phyloP scores from a whole-genome alignment of 371 early-diverging fungal species.

The Modicella reniformis region DNA sequence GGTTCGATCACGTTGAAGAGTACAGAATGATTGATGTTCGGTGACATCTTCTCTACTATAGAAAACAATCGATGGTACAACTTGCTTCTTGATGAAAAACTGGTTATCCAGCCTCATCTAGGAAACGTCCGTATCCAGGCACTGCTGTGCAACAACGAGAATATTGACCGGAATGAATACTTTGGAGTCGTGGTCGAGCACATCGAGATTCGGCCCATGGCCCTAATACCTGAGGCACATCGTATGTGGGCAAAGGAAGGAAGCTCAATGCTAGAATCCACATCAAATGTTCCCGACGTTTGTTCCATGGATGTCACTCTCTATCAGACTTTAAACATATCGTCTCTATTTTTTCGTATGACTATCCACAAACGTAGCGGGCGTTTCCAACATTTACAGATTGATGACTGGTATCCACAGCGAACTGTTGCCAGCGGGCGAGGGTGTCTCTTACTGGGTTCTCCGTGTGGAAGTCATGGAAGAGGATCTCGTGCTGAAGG shows the following conservation, averaged over 20 bases:
- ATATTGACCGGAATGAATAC: conserved; percentile 10
- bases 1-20: no score
- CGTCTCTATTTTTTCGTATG: no score
- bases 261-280: no score
- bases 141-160: conserved; percentile 34
- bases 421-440: conserved; percentile 37
- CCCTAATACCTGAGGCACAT: background rate
- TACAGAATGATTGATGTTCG: no score
- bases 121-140: conserved; percentile 19
- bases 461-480: conserved; percentile 36
- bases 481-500: conserved; percentile 8
- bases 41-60: no score
- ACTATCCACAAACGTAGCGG: no score
- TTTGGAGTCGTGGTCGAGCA: conserved; percentile 34
- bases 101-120: conserved; percentile 32
- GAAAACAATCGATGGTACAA: conserved; percentile 9
- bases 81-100: conserved; percentile 28
- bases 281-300: no score
- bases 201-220: conserved; percentile 33
- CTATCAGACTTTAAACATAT: no score
- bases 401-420: conserved; percentile 10
- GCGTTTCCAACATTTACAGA: no score
- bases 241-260: conserved; percentile 2
- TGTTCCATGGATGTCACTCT: no score
- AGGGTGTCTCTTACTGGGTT: conserved; percentile 43